A percentile compares a stretch with the other conserved stretches of the same genome.
These are phyloP conservation scores for Populus davidiana DNA, from an alignment of 345 rosid genomes.

Conservation along the genomic window DNA sequence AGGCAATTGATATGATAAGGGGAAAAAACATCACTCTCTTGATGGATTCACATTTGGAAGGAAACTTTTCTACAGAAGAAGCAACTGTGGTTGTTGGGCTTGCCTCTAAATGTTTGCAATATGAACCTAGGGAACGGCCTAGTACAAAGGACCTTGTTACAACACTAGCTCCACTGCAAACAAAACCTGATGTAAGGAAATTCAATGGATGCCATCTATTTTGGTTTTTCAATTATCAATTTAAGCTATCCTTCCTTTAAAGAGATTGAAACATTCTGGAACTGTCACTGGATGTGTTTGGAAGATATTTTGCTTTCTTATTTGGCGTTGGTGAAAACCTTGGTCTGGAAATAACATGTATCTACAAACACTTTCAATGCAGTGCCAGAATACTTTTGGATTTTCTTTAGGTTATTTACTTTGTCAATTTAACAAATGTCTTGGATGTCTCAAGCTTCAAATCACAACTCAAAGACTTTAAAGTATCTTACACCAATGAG, in stretches of 20 bases:
- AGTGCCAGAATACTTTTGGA: too few relatives aligned
- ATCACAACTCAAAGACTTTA: neutral
- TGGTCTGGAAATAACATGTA: too few relatives aligned
- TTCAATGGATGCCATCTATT: neutral
- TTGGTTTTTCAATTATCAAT: neutral
- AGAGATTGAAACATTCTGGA: neutral
- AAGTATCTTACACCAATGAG: neutral
- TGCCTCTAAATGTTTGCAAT: constrained; percentile 81
- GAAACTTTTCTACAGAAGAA: constrained; percentile 84
- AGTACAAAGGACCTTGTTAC: constrained; percentile 70
- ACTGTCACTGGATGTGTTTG: neutral
- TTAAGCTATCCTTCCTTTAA: neutral
- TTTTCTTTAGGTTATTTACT: neutral
- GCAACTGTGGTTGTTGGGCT: constrained; percentile 77
- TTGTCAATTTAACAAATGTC: neutral
- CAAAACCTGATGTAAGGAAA: constrained; percentile 72
- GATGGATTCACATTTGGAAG: constrained; percentile 95
- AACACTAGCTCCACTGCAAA: constrained; percentile 70
- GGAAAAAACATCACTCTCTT: constrained; percentile 64
- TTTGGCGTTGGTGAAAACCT: too few relatives aligned
- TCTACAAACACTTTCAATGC: too few relatives aligned
- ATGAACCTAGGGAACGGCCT: constrained; percentile 95
- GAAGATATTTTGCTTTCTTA: too few relatives aligned
- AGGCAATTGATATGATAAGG: constrained; percentile 97
- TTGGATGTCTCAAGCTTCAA: neutral